Base-by-base conservation (phyloP, 768 basidiomycete genomes). In the Termitomyces sp. region DNA sequence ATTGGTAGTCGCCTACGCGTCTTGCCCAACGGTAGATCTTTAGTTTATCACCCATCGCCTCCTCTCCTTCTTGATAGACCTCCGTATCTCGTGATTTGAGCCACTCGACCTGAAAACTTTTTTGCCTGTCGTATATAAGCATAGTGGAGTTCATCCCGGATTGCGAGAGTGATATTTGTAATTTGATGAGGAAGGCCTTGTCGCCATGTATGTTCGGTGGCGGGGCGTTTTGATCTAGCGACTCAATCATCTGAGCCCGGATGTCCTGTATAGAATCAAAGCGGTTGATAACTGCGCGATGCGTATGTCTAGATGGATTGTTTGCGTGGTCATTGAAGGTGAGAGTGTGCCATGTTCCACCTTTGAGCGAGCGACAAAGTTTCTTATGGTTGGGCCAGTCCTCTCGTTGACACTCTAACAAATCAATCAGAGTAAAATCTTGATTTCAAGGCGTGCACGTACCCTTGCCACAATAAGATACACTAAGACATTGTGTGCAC, bases 351-450 rank as follows among this genome's bases (percentile, higher is more conserved):
- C 76, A 80, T 1, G 67, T 69, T 2, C 73, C 76, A 24, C 72
- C 73, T 56, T 71, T 69, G 45, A 79, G 66, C 3, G 75, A 67
- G 14, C 65, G 67, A 60, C 77, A 79, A 0, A 63, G 50, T 0
- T 48, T 46, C 61, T 74, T 75, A 63, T 79, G 77, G 6, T 65
- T 58, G 30, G 65, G 64, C 77, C 77, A 80, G 59, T 78, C 73
- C n/a, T 56, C 60, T 16, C 55, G 66, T 59, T 77, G 79, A 53
- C 78, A 79, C 41, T 71, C 77, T 76, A 41, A 10, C n/a, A 13
- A 8, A 44, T 8, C 32, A 55, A 18, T 36, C 35, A 16, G 22
- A 16, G 20, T 10, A 24, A 3, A 18, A 22, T 16, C 14, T 14
- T n/a, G 1, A n/a, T n/a, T n/a, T 8, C 7, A n/a, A 3, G 6